phyloP scores from a whole-genome alignment of 2,329 filamentous ascomycete genomes.

The Westerdykella sp. region DNA sequence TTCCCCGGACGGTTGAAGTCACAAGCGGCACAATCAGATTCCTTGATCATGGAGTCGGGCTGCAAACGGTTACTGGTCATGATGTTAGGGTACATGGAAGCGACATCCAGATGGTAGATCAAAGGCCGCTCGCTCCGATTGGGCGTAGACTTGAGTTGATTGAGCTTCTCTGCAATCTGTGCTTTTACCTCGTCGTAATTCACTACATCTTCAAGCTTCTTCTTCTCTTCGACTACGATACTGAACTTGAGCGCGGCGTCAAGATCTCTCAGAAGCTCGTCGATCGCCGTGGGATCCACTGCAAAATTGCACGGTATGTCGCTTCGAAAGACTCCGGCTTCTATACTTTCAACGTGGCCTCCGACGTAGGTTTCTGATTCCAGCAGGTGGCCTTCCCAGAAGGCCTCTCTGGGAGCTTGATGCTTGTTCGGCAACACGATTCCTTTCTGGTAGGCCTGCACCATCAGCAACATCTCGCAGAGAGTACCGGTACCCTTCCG shows the following conservation, averaged over 20 bases:
- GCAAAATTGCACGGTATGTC: slow-evolving; percentile 94
- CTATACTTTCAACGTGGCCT: slow-evolving; percentile 98
- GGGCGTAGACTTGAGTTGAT: slow-evolving; percentile 70
- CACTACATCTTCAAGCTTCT: slow-evolving; percentile 45
- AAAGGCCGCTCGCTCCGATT: slow-evolving; percentile 79
- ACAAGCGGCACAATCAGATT: slow-evolving; percentile 92
- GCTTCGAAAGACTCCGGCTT: slow-evolving; percentile 91
- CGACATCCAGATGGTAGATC: slow-evolving; percentile 97
- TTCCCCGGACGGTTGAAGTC: slow-evolving; percentile 98
- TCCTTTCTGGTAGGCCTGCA: slow-evolving; percentile 85
- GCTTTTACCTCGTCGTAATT: slow-evolving; percentile 61
- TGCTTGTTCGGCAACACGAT: slow-evolving; percentile 97
- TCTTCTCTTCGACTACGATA: slow-evolving; percentile 49
- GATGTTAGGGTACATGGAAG: slow-evolving; percentile 99
- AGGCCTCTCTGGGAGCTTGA: slow-evolving; percentile 79
- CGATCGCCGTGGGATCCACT: slow-evolving; percentile 80
- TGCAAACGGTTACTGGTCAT: slow-evolving; percentile 99
- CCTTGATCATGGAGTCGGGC: slow-evolving; percentile 97
- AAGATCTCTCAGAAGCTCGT: slow-evolving; percentile 79
- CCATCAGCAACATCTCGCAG: slow-evolving; percentile 99
- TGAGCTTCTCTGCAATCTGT: slow-evolving; percentile 68
- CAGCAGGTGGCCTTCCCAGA: slow-evolving; percentile 93
- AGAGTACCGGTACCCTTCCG: slow-evolving; percentile 95
- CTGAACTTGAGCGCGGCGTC: slow-evolving; percentile 87
- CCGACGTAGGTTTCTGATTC: slow-evolving; percentile 98